Evolutionary conservation across 345 rosid species (phyloP).

Genomic region (Rhodamnia rubescens): DNA sequence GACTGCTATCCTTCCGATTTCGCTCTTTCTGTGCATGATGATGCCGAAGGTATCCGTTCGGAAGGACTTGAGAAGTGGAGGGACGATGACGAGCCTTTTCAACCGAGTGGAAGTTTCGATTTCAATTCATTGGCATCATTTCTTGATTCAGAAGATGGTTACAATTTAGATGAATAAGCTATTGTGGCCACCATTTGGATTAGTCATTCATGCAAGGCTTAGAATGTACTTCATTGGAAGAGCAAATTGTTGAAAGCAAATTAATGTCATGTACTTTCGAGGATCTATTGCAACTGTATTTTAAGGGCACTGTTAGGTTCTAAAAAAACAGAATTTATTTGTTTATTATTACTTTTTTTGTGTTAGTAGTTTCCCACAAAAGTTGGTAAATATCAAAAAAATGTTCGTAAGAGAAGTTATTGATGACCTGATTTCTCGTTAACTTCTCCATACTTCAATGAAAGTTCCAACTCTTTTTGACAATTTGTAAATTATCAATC

Average conservation of each 20-base stretch:
- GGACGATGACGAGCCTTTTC: background rate
- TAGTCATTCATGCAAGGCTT: background rate
- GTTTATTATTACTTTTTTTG: too few species aligned
- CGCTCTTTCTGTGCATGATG: background rate
- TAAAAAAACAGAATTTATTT: background rate
- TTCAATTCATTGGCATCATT: constrained; percentile 1
- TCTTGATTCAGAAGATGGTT: background rate
- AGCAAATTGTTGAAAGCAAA: background rate
- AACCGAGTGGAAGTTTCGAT: background rate
- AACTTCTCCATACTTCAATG: background rate
- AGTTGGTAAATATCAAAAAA: background rate
- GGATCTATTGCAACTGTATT: background rate
- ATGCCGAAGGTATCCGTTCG: background rate
- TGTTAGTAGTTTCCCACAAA: background rate
- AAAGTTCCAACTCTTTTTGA: background rate
- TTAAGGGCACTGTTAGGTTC: background rate
- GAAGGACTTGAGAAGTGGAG: background rate
- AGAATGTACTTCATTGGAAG: background rate
- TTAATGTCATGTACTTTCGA: background rate
- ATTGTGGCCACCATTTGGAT: background rate
- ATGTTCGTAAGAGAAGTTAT: background rate
- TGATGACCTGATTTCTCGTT: background rate
- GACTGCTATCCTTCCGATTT: background rate
- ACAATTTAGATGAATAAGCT: background rate
- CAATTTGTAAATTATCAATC: background rate